Base-by-base conservation (phyloP, 352 stramenopile species). In the Globisporangium lucens region DNA sequence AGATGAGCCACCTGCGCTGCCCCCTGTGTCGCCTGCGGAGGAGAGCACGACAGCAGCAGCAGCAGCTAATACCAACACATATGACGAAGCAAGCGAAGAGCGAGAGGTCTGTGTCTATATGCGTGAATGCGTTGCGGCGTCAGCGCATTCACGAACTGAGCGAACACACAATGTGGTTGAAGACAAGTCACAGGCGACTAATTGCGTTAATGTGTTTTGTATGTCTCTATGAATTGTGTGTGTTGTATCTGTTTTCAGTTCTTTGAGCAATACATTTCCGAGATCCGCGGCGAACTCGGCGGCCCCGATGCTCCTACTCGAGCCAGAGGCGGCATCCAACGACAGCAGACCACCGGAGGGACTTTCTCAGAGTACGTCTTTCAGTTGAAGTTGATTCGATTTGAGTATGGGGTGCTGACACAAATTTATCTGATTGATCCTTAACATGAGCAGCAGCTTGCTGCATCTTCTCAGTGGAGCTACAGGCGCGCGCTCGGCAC, bases 381-480 rank as follows among this genome's bases (percentile, higher is more conserved):
- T 49, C 41, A 49, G 15, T 12, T 20, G 13, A 57, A 57, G 36
- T 57, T 57, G 10, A n/a, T 15, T 36, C 13, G 2, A 29, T 55
- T 29, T 29, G 8, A 56, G 10, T 58, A 15, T 9, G n/a, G 6
- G 33, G 9, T 58, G 52, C 13, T 38, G 27, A 22, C 27, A 24
- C 52, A 6, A 38, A 38, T 4, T 46, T 1, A 38, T 15, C 27
- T n/a, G 29, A 4, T 53, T 8, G 10, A 6, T 38, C 9, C 17
- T 63, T 10, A 51, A 33, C 10, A 51, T 22, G 41, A 68, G 29
- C 46, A 72, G 52, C 55, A 87, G 80, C 24, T 72, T 89, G 58
- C 67, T 89, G 22, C 80, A 87, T 46, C 71, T 89, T 57, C 67
- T 87, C 22, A 74, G 77, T 15, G 75, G 74, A 6, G 43, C 64